These are phyloP conservation scores for Aspergillus indologenus DNA, from an alignment of 495 filamentous ascomycete species.

Conservation along the genomic window DNA sequence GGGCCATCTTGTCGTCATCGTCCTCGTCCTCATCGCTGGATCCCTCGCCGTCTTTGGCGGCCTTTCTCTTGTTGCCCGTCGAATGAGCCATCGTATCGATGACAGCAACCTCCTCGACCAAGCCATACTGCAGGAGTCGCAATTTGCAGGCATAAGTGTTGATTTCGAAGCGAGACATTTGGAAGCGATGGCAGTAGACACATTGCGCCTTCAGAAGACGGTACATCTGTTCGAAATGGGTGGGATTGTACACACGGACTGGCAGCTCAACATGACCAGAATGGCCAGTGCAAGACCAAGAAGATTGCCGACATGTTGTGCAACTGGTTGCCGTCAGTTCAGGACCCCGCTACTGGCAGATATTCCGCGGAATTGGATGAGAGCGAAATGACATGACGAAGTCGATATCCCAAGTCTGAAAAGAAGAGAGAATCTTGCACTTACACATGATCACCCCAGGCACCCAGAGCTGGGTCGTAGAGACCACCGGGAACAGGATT, in stretches of 20 bases:
- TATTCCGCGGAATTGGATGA: conserved; percentile 8
- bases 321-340: conserved; percentile 57
- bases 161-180: conserved; percentile 66
- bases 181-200: conserved; percentile 81
- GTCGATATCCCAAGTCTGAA: neutral
- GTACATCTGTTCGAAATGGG: conserved; percentile 87
- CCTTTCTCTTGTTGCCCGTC: conserved; percentile 28
- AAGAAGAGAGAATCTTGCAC: conserved; percentile 24
- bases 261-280: conserved; percentile 93
- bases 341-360: neutral
- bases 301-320: conserved; percentile 79
- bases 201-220: conserved; percentile 83
- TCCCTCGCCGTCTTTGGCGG: conserved; percentile 43
- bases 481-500: conserved; percentile 85
- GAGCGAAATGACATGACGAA: neutral
- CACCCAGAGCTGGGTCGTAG: conserved; percentile 91
- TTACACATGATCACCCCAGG: conserved; percentile 79
- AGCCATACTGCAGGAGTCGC: conserved; percentile 77
- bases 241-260: conserved; percentile 85
- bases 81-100: conserved; percentile 55
- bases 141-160: conserved; percentile 82
- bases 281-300: conserved; percentile 84
- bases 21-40: conserved; percentile 47
- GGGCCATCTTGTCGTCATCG: conserved; percentile 60
- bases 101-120: conserved; percentile 68